Percentiles rank a stretch among this genome's conserved stretches.
phyloP scores from a whole-genome alignment of 2,329 filamentous ascomycete species.

The Mariannaea sp. region DNA sequence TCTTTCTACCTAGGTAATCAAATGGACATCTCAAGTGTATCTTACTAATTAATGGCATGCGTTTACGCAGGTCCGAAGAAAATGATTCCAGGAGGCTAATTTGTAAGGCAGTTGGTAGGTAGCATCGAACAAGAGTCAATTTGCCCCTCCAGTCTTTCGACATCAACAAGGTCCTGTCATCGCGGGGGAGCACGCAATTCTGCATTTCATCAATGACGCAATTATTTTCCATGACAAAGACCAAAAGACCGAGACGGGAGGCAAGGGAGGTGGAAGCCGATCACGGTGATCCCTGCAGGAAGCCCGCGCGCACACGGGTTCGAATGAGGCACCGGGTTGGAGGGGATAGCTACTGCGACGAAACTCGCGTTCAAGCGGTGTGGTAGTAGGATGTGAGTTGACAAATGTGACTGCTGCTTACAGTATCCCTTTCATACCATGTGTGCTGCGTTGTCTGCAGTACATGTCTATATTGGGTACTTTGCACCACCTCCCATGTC shows the following conservation, averaged over 20 bases:
- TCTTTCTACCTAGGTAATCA: too few relatives aligned
- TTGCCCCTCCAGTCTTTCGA: conserved; percentile 2
- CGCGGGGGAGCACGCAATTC: background rate
- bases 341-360: too few relatives aligned
- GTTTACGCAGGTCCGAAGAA: background rate
- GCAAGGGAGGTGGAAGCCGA: background rate
- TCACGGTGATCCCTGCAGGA: background rate
- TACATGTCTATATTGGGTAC: background rate
- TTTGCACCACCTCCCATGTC: too few relatives aligned
- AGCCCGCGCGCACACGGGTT: background rate
- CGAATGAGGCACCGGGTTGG: too few relatives aligned
- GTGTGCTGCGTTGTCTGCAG: conserved; percentile 15
- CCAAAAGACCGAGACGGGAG: too few relatives aligned
- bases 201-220: background rate
- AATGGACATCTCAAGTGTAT: background rate
- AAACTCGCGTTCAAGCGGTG: too few relatives aligned
- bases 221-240: background rate
- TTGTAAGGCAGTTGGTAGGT: conserved; percentile 13
- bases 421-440: conserved; percentile 11
- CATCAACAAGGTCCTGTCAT: background rate
- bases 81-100: conserved; percentile 3
- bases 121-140: too few relatives aligned
- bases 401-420: conserved; percentile 22
- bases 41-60: background rate
- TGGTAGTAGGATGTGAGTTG: conserved; percentile 10